Percentiles rank a stretch among this genome's conserved stretches.
Evolutionary conservation across 768 basidiomycete species (phyloP).

Genomic region (Leccinum pellstonianum): DNA sequence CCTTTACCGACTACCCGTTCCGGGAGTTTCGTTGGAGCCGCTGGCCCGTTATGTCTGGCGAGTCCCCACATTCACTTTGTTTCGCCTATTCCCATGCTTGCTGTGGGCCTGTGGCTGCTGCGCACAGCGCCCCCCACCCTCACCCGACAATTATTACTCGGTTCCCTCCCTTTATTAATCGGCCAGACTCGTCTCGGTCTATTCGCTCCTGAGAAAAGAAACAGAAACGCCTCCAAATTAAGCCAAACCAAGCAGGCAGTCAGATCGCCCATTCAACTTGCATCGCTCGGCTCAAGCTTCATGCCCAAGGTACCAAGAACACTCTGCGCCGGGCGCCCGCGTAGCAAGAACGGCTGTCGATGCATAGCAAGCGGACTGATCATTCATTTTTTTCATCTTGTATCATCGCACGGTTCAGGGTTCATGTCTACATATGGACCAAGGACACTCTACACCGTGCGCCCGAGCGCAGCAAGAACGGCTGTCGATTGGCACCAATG

Average conservation of each 20-base stretch:
- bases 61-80: background rate
- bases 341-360: background rate
- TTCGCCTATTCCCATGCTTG: background rate
- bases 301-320: background rate
- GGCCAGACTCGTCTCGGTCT: background rate
- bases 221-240: background rate
- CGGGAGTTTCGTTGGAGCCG: background rate
- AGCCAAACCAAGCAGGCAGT: background rate
- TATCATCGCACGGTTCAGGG: background rate
- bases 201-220: background rate
- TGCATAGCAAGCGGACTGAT: background rate
- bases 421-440: background rate
- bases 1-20: background rate
- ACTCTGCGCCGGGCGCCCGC: background rate
- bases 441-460: background rate
- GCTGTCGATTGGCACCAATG: background rate
- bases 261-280: background rate
- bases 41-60: background rate
- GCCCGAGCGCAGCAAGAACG: background rate
- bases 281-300: background rate
- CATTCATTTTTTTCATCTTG: background rate
- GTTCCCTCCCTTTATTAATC: background rate
- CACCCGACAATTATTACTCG: background rate
- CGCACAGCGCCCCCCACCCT: background rate
- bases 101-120: background rate